Evolutionary conservation across 306 rosid genomes (phyloP).

Genomic region (Parietaria judaica): DNA sequence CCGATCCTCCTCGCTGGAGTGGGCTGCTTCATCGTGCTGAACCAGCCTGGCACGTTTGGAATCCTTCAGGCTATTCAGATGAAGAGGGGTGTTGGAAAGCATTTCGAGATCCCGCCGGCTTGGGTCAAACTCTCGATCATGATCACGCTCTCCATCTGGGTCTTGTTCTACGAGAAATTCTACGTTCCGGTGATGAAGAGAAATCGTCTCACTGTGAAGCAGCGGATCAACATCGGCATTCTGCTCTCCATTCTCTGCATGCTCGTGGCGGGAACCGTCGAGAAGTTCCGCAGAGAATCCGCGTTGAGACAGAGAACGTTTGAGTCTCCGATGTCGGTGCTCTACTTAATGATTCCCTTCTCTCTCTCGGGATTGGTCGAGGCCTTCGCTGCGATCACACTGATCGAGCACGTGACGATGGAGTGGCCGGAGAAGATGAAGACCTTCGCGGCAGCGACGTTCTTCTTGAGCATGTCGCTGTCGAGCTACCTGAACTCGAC

Average conservation of each 20-base stretch:
- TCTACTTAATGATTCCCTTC: slow-evolving; percentile 46
- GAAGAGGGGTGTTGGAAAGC: slow-evolving; percentile 29
- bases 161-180: slow-evolving; percentile 39
- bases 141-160: slow-evolving; percentile 46
- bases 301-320: slow-evolving; percentile 24
- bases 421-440: slow-evolving; percentile 55
- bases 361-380: slow-evolving; percentile 43
- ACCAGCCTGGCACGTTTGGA: slow-evolving; percentile 44
- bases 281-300: slow-evolving; percentile 24
- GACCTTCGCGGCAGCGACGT: slow-evolving; percentile 52
- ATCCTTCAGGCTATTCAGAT: slow-evolving; percentile 50
- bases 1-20: slow-evolving; percentile 50
- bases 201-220: slow-evolving; percentile 36
- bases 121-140: slow-evolving; percentile 46
- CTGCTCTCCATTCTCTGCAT: slow-evolving; percentile 39
- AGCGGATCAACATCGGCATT: slow-evolving; percentile 32
- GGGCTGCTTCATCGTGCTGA: slow-evolving; percentile 37
- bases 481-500: slow-evolving; percentile 34
- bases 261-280: slow-evolving; percentile 34
- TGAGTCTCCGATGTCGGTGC: slow-evolving; percentile 30
- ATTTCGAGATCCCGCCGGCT: slow-evolving; percentile 52
- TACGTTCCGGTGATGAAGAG: slow-evolving; percentile 19
- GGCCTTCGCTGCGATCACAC: slow-evolving; percentile 46
- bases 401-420: slow-evolving; percentile 51
- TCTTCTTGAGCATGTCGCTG: slow-evolving; percentile 38